Evolutionary conservation across 2,329 filamentous ascomycete species (phyloP), one percentile per base, ranked within the genome.

Genomic region (Hypoxylon sp.): DNA sequence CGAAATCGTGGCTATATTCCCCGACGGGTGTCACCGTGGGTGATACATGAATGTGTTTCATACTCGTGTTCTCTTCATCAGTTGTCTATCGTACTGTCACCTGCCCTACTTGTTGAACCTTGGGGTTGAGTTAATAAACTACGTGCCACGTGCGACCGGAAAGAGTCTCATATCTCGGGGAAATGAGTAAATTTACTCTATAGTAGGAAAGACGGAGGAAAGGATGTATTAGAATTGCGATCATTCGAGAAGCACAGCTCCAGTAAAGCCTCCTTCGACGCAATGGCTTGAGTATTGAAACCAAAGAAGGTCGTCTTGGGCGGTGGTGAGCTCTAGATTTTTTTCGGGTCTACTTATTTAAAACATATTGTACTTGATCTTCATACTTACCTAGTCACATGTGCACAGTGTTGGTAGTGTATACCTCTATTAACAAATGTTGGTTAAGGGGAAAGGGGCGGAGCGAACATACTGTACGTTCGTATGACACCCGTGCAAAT

Each of bases 1-100:
- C 48, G 23, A 57, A 28, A 14, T 32, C 46, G 32, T 60, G 51
- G 55, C 25, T 17, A 41, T 49, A 64, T 67, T 49, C 36, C 50
- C 59, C 45, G 52, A 43, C 45, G 23, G 25, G 56, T 66, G 11
- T 53, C 51, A 50, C 49, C n/a, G 7, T 32, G 30, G 9, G 48
- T 68, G 21, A 21, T 23, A 64, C 56, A 38, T 19, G 50, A 14
- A 43, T 23, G 11, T 19, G 17, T 19, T 38, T 41, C 32, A 34
- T 41, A 49, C 30, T 23, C 25, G 13, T 14, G 28, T 21, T 30
- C 13, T 11, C 6, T 9, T 32, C 25, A 28, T 23, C 28, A 46
- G 59, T 32, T 25, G 13, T 21, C 41, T 38, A 34, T 58, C 25
- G 36, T 61, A 11, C 32, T 45, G 23, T 23, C 55, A 25, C 17